Evolutionary conservation across 331 rosid species (phyloP).

Genomic region (Saraca asoca): DNA sequence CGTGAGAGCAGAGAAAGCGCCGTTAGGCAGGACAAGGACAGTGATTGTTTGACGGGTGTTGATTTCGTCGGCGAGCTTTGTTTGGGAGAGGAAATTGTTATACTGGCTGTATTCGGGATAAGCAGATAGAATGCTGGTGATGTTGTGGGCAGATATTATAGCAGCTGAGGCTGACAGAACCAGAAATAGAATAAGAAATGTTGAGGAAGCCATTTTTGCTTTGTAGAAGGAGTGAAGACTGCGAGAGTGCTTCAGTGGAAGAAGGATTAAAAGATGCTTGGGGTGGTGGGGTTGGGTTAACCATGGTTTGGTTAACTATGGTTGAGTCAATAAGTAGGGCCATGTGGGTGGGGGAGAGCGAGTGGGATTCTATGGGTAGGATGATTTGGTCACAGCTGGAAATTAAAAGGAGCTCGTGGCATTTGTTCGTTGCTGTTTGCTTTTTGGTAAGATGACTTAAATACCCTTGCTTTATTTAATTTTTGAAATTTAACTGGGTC

Average conservation of each 20-base stretch:
- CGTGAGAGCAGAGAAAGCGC: conserved; percentile 58
- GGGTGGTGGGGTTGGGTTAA: conserved; percentile 9
- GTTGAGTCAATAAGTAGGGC: not conserved
- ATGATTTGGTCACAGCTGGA: conserved; percentile 46
- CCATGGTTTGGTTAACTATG: conserved; percentile 29
- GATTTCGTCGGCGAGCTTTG: conserved; percentile 77
- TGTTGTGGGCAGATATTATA: conserved; percentile 74
- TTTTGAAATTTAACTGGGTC: no score
- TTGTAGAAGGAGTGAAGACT: not conserved
- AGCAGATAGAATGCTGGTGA: conserved; percentile 72
- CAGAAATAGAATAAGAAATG: conserved; percentile 25
- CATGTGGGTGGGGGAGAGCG: not conserved
- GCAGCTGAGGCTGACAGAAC: conserved; percentile 31
- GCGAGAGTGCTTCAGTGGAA: not conserved
- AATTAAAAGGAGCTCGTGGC: conserved; percentile 16
- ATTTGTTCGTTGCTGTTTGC: conserved; percentile 18
- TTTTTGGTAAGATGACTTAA: not conserved
- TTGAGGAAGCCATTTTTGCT: conserved; percentile 38
- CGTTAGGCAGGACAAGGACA: conserved; percentile 69
- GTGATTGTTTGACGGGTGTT: conserved; percentile 85
- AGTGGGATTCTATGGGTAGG: conserved; percentile 28
- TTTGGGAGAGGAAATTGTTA: conserved; percentile 60
- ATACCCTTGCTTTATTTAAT: no score
- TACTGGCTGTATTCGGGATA: conserved; percentile 61
- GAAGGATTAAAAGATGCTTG: conserved; percentile 3